Evolutionary conservation across 805 yeast species (phyloP).

Genomic region (Vanderwaltozyma polyspora): DNA sequence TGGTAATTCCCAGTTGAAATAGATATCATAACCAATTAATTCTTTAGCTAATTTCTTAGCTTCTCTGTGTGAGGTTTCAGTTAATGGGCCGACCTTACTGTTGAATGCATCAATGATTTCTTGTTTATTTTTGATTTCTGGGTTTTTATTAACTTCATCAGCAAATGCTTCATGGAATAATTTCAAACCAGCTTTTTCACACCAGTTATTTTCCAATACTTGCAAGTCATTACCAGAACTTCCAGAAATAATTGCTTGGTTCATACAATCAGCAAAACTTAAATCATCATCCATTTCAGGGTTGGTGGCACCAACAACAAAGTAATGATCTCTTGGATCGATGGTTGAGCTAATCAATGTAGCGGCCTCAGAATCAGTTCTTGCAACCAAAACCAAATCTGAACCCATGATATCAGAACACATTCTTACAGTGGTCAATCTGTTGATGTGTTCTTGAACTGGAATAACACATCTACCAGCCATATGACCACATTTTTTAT

Average conservation of each 20-base stretch:
- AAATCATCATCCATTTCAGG: slow-evolving; percentile 40
- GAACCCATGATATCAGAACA: slow-evolving; percentile 89
- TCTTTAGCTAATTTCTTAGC: slow-evolving; percentile 67
- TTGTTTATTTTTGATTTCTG: slow-evolving; percentile 39
- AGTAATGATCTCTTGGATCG: slow-evolving; percentile 90
- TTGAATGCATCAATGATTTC: slow-evolving; percentile 56
- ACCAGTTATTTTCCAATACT: slow-evolving; percentile 73
- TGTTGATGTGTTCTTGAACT: slow-evolving; percentile 92
- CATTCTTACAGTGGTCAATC: slow-evolving; percentile 87
- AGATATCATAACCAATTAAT: slow-evolving; percentile 69
- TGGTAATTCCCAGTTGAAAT: slow-evolving; percentile 90
- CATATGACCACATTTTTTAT: slow-evolving; percentile 98
- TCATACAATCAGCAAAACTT: slow-evolving; percentile 58
- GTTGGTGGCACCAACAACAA: slow-evolving; percentile 83
- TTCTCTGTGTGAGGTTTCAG: slow-evolving; percentile 65
- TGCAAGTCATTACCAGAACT: slow-evolving; percentile 49
- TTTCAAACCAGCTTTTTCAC: slow-evolving; percentile 68
- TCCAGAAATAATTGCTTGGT: slow-evolving; percentile 53
- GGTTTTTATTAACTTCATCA: slow-evolving; percentile 60
- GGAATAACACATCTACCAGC: slow-evolving; percentile 97
- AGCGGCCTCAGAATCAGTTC: slow-evolving; percentile 97
- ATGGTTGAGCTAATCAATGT: slow-evolving; percentile 88
- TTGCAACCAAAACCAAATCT: slow-evolving; percentile 77
- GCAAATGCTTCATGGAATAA: slow-evolving; percentile 85
- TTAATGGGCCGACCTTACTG: slow-evolving; percentile 59